Evolutionary conservation across 169 alveolate species (phyloP).

Genomic region (Besnoitia besnoiti): DNA sequence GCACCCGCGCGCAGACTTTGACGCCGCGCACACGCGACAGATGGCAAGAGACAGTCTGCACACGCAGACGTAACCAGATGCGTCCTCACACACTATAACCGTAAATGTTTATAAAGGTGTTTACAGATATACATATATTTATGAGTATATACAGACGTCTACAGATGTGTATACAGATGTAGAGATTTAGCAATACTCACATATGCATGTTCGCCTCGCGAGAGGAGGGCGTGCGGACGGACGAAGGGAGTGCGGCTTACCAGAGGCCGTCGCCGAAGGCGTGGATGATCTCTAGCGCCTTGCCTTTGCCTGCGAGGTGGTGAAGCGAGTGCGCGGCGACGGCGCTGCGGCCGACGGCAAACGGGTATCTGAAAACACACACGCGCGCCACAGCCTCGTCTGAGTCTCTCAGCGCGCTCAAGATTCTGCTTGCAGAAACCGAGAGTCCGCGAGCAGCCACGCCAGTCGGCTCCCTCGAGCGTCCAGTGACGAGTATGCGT

Average conservation of each 20-base stretch:
- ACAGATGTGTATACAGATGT: not conserved
- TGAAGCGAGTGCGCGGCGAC: conserved; percentile 43
- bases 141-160: not conserved
- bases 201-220: not conserved
- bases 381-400: too few species aligned
- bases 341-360: conserved; percentile 63
- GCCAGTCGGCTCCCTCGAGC: too few species aligned
- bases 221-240: not conserved
- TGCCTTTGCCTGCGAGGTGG: conserved; percentile 58
- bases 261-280: conserved; percentile 56
- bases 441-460: too few species aligned
- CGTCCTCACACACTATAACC: not conserved
- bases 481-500: too few species aligned
- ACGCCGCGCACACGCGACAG: too few species aligned
- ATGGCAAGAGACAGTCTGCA: too few species aligned
- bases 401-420: too few species aligned
- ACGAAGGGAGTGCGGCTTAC: not conserved
- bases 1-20: too few species aligned
- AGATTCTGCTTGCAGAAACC: too few species aligned
- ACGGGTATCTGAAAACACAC: conserved; percentile 41
- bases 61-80: not conserved
- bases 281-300: conserved; percentile 52
- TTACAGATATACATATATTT: not conserved
- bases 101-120: not conserved
- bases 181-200: not conserved